A percentile compares a stretch with the other conserved stretches of the same genome.
Evolutionary conservation across 352 stramenopile genomes (phyloP).

Genomic region (Pythium angustatum): DNA sequence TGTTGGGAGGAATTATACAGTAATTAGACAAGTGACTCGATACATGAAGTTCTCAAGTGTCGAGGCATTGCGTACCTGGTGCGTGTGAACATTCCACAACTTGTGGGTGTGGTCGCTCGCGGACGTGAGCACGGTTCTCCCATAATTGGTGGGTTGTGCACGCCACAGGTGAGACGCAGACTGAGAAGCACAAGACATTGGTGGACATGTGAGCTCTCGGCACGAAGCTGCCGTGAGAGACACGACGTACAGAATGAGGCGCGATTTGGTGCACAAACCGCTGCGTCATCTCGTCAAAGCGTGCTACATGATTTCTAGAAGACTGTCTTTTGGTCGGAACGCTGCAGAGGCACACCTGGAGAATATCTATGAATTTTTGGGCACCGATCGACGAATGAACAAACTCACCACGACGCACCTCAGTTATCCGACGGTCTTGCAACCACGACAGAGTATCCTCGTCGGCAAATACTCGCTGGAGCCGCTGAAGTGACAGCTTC

Average conservation of each 20-base stretch:
- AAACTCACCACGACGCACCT: background rate
- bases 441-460: background rate
- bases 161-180: background rate
- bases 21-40: background rate
- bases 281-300: conserved; percentile 7
- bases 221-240: too few relatives aligned
- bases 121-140: conserved; percentile 8
- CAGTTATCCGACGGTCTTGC: background rate
- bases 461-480: background rate
- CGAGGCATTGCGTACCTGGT: background rate
- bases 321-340: background rate
- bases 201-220: background rate
- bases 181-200: background rate
- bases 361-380: background rate
- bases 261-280: conserved; percentile 10
- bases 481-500: background rate
- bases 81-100: conserved; percentile 15
- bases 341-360: background rate
- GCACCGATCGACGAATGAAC: background rate
- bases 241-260: conserved; percentile 1
- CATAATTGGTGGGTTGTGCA: background rate
- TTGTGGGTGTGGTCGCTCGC: conserved; percentile 20
- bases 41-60: background rate
- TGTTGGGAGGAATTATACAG: background rate
- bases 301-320: background rate